A percentile compares a stretch with the other conserved stretches of the same genome.
phyloP scores from a whole-genome alignment of 176 grass and related monocot species.

The Carex scoparia region DNA sequence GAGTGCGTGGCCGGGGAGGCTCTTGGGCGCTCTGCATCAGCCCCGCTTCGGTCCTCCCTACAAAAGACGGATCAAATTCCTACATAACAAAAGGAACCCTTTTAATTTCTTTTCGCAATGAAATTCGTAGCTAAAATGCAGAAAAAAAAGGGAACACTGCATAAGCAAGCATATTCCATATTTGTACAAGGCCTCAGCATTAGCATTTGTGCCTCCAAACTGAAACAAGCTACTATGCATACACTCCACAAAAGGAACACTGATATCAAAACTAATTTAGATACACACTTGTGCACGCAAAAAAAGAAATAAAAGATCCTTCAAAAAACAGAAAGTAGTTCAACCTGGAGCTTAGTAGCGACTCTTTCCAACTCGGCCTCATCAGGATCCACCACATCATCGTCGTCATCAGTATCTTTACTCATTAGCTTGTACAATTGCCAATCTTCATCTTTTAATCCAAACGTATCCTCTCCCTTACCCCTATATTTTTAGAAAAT shows the following conservation, averaged over 20 bases:
- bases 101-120: background rate
- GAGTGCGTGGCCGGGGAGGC: constrained; percentile 33
- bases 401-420: constrained; percentile 74
- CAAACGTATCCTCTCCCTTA: constrained; percentile 98
- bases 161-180: background rate
- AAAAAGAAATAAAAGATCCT: background rate
- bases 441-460: constrained; percentile 89
- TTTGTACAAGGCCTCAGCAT: background rate
- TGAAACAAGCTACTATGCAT: background rate
- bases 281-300: background rate
- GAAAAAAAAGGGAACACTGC: background rate
- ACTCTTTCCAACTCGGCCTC: constrained; percentile 74
- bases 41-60: constrained; percentile 43
- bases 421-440: constrained; percentile 98
- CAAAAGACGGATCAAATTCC: constrained; percentile 87
- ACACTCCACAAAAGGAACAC: background rate
- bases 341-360: constrained; percentile 71
- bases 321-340: background rate
- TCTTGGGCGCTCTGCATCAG: constrained; percentile 36
- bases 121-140: constrained; percentile 4
- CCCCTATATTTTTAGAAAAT: constrained; percentile 29
- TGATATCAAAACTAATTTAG: background rate
- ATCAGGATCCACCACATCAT: constrained; percentile 67
- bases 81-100: constrained; percentile 26
- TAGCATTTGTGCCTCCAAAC: background rate